phyloP scores from a whole-genome alignment of 1,284 basidiomycete genomes.

The Vanrija sp. region DNA sequence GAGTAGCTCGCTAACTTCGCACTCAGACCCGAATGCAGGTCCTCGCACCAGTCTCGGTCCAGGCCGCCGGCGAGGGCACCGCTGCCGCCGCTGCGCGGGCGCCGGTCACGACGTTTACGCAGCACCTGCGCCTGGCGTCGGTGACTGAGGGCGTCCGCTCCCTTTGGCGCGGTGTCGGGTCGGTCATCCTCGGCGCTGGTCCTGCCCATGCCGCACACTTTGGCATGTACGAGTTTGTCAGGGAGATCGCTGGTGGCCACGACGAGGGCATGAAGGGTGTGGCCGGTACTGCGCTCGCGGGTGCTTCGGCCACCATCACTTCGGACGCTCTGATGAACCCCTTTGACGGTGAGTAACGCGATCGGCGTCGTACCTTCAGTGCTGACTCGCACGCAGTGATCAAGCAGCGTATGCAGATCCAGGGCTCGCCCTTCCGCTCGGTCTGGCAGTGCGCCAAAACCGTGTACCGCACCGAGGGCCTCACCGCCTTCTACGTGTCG shows the following conservation, averaged over 20 bases:
- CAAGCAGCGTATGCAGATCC: slow-evolving; percentile 98
- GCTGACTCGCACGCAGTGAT: slow-evolving; percentile 62
- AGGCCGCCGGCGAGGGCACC: slow-evolving; percentile 56
- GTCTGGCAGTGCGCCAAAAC: slow-evolving; percentile 73
- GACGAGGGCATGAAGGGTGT: slow-evolving; percentile 46
- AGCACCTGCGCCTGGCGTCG: slow-evolving; percentile 57
- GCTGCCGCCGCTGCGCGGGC: slow-evolving; percentile 20
- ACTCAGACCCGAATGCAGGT: slow-evolving; percentile 97
- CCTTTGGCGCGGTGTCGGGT: slow-evolving; percentile 93
- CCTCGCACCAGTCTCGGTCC: slow-evolving; percentile 51
- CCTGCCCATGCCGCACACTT: slow-evolving; percentile 99
- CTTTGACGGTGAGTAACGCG: slow-evolving; percentile 75
- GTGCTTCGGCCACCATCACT: slow-evolving; percentile 89
- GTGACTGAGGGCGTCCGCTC: slow-evolving; percentile 86
- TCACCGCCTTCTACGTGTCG: slow-evolving; percentile 93
- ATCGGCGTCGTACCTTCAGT: not conserved
- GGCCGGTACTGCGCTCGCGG: slow-evolving; percentile 70
- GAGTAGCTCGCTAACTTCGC: not conserved
- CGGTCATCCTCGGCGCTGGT: slow-evolving; percentile 95
- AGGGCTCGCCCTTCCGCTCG: slow-evolving; percentile 82
- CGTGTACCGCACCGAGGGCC: slow-evolving; percentile 81
- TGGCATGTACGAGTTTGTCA: slow-evolving; percentile 90
- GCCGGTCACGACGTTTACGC: slow-evolving; percentile 36
- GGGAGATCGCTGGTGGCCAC: slow-evolving; percentile 81
- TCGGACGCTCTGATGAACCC: slow-evolving; percentile 99